These are phyloP conservation scores for Penicillium sp. DNA, from an alignment of 2,329 filamentous ascomycete species.

Conservation along the genomic window DNA sequence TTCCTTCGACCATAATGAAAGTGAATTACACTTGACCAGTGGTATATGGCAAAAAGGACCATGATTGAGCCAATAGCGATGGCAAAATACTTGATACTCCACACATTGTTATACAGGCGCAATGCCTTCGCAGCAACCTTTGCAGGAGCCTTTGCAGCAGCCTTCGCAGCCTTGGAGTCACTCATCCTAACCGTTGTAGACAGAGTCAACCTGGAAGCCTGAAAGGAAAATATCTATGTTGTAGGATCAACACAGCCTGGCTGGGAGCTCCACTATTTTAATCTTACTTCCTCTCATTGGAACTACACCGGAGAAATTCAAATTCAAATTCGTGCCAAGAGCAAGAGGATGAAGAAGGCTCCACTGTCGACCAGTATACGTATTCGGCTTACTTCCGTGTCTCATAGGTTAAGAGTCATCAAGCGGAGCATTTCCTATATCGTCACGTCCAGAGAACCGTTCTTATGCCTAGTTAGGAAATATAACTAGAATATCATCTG, in stretches of 20 bases:
- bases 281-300: neutral
- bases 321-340: neutral
- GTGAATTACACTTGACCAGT: conserved; percentile 11
- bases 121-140: neutral
- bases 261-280: neutral
- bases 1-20: conserved; percentile 1
- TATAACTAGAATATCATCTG: neutral
- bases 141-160: neutral
- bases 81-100: conserved; percentile 17
- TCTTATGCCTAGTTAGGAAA: neutral
- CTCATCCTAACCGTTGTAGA: neutral
- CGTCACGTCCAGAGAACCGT: neutral
- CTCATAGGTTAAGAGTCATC: neutral
- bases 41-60: conserved; percentile 8
- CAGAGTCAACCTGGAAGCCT: neutral
- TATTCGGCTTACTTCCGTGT: neutral
- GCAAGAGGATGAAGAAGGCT: neutral
- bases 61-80: conserved; percentile 16
- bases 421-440: neutral
- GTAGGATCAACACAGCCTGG: neutral
- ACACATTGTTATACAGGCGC: conserved; percentile 13
- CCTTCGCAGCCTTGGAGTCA: neutral
- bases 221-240: neutral
- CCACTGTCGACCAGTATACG: neutral
- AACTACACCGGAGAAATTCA: neutral